These are phyloP conservation scores for Lactarius hatsudake DNA, from an alignment of 768 basidiomycete genomes.

Conservation along the genomic window DNA sequence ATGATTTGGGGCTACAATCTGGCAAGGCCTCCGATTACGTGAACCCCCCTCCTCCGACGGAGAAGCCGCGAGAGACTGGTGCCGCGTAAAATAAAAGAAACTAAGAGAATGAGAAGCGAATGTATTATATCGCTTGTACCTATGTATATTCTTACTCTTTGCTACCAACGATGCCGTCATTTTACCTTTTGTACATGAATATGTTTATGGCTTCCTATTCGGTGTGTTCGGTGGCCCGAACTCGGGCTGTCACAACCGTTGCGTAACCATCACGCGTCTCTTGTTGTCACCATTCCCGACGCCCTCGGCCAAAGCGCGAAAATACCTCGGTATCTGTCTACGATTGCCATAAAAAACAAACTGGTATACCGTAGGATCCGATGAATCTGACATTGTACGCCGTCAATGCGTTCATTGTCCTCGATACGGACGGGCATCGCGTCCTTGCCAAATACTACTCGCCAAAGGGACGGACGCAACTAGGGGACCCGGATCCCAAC, in stretches of 20 bases:
- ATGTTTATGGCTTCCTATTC: no score
- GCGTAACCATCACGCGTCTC: not conserved
- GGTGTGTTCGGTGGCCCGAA: no score
- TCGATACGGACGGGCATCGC: conserved; percentile 94
- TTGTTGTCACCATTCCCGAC: not conserved
- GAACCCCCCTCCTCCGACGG: not conserved
- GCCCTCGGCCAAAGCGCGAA: not conserved
- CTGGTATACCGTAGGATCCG: not conserved
- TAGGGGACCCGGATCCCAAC: conserved; percentile 41
- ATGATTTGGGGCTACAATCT: conserved; percentile 32
- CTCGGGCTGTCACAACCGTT: no score
- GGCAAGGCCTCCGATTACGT: conserved; percentile 29
- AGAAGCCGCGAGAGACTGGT: not conserved
- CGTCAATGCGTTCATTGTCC: conserved; percentile 81
- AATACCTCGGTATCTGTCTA: not conserved
- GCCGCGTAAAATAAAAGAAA: not conserved
- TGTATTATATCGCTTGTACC: not conserved
- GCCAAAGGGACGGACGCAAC: conserved; percentile 60
- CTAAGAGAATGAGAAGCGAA: not conserved
- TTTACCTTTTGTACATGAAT: no score
- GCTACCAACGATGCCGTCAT: not conserved
- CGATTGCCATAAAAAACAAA: not conserved
- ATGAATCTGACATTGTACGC: conserved; percentile 89
- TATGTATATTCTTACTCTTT: not conserved
- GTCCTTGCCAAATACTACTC: conserved; percentile 94